Base-by-base conservation (phyloP, 2,329 filamentous ascomycete genomes). In the Didymella pinodella region DNA sequence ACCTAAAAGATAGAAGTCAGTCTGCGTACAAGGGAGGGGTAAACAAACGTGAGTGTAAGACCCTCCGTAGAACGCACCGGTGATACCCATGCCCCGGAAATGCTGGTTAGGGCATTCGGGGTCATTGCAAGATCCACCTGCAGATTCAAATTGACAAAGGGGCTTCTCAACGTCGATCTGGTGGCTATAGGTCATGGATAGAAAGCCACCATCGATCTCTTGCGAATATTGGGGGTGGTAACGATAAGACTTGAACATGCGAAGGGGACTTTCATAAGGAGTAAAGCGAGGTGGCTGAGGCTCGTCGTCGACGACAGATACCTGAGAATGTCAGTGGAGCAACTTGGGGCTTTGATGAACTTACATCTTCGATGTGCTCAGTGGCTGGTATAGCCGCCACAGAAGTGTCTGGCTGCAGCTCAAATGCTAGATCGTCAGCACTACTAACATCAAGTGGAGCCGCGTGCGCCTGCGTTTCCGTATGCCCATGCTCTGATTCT, bases 111-210 rank as follows among this genome's bases (percentile, higher is more conserved):
- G 80, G 79, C 95, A 99, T 54, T 85, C 82, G 59, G 80, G 75
- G 72, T 93, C 91, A 66, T 89, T 88, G 84, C 95, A 98, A 65
- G 83, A 81, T 61, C 87, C 87, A 51, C 88, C 88, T 47, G 84
- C 82, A 63, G 91, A 80, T 77, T 96, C 91, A 69, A 86, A 89
- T 36, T 87, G 89, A 77, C 95, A 99, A 48, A 98, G 73, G 62
- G 86, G 85, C 67, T 85, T 88, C 61, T 86, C 83, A 25, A 88
- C 83, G 74, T 97, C 88, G 78, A 99, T 96, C 67, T 88, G 89
- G 78, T 96, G 91, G 80, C 92, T 97, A 80, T 94, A 98, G 43
- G 93, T 98, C 81, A 96, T 84, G 64, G 95, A 98, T 73, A 90
- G 89, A 73, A 93, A 89, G 43, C 94, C 94, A 62, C 89, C 90